Percentiles rank a stretch among this genome's conserved stretches.
These are phyloP conservation scores for Chlorella sp. DNA, from an alignment of 139 green algal genomes.

Conservation along the genomic window DNA sequence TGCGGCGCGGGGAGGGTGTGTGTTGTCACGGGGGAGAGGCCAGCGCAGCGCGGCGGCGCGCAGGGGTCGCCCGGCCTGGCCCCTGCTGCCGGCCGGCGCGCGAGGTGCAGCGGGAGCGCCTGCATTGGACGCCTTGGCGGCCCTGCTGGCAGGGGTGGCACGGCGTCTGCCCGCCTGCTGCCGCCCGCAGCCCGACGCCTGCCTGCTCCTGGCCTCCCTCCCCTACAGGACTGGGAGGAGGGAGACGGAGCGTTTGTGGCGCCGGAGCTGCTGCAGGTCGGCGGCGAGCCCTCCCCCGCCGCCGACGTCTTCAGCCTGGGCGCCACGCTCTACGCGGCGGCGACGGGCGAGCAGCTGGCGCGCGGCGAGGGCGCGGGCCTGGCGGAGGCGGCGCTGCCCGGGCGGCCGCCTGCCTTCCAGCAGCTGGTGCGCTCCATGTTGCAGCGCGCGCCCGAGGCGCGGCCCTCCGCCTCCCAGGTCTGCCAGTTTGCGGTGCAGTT, in stretches of 20 bases:
- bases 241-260: slow-evolving; percentile 83
- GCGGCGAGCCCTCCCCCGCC: slow-evolving; percentile 39
- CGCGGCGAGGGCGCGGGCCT: slow-evolving; percentile 8
- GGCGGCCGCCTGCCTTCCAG: slow-evolving; percentile 26
- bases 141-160: too few species aligned
- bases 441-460: slow-evolving; percentile 1
- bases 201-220: too few species aligned
- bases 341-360: slow-evolving; percentile 42
- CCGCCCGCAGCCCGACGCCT: too few species aligned
- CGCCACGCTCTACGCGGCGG: slow-evolving; percentile 63
- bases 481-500: not conserved
- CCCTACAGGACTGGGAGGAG: slow-evolving; percentile 72
- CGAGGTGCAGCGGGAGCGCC: too few species aligned
- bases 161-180: too few species aligned
- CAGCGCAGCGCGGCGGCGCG: too few species aligned
- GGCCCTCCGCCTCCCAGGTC: slow-evolving; percentile 37
- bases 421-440: slow-evolving; percentile 39
- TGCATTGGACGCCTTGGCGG: too few species aligned
- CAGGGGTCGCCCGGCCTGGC: too few species aligned
- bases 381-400: not conserved
- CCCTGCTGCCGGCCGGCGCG: too few species aligned
- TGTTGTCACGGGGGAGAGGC: too few species aligned
- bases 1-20: too few species aligned
- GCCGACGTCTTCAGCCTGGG: slow-evolving; percentile 70
- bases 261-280: slow-evolving; percentile 67